Conservation (phyloP, 495 filamentous ascomycete species). For the Apiosordaria backusii region DNA sequence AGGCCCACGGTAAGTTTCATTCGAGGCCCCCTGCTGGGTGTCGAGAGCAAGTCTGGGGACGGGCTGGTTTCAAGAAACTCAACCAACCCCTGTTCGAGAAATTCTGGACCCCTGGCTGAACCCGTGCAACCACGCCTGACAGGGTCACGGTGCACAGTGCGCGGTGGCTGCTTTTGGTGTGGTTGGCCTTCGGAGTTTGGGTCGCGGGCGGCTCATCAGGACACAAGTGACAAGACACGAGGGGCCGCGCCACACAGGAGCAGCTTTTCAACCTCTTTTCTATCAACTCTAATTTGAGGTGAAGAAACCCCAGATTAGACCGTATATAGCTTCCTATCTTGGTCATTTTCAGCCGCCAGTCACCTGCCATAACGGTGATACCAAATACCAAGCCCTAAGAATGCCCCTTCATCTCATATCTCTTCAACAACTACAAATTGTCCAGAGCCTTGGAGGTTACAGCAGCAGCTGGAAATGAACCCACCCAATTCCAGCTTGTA, state of each 20-base stretch:
- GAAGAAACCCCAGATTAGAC: background rate
- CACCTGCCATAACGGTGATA: too few species aligned
- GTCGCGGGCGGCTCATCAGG: background rate
- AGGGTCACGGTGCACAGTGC: background rate
- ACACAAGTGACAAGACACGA: background rate
- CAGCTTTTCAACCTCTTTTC: background rate
- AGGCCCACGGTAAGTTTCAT: constrained; percentile 8
- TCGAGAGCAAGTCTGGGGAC: constrained; percentile 20
- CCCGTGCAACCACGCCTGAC: constrained; percentile 5
- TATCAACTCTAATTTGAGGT: background rate
- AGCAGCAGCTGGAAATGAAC: background rate
- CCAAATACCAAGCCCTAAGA: background rate
- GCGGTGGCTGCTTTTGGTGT: background rate
- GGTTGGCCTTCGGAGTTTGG: background rate
- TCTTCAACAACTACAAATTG: background rate
- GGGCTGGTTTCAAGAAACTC: constrained; percentile 29
- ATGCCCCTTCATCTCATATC: background rate
- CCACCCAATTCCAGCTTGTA: background rate
- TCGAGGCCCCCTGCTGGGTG: constrained; percentile 20
- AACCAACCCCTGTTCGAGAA: constrained; percentile 24
- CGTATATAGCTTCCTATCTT: background rate
- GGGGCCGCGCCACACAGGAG: background rate
- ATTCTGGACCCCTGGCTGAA: constrained; percentile 20
- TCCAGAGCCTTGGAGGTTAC: background rate
- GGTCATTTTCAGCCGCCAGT: background rate